A percentile compares a stretch with the other conserved stretches of the same genome.
Evolutionary conservation across 441 rosid genomes (phyloP).

Genomic region (Pelargonium citronellum): DNA sequence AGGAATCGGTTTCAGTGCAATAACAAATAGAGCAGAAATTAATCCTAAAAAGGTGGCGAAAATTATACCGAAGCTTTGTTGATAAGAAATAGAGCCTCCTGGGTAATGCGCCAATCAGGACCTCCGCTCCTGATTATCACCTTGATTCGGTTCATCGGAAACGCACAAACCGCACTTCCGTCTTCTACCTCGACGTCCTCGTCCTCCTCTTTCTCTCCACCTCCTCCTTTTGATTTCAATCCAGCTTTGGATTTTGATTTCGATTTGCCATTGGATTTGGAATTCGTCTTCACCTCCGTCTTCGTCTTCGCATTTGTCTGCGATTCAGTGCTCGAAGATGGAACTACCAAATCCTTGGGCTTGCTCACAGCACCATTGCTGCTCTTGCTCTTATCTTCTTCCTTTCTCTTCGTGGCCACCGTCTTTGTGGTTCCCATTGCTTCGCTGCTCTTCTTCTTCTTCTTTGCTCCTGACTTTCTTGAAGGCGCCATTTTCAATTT

Average conservation of each 20-base stretch:
- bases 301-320: background rate
- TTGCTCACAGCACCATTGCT: constrained; percentile 28
- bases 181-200: constrained; percentile 29
- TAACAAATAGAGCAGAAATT: background rate
- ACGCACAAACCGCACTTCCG: constrained; percentile 24
- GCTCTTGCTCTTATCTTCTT: constrained; percentile 18
- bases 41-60: no score
- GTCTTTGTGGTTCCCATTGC: background rate
- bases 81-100: constrained; percentile 69
- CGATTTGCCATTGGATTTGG: no score
- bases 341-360: constrained; percentile 20
- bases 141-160: constrained; percentile 69
- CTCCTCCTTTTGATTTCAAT: constrained; percentile 18
- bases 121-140: constrained; percentile 59
- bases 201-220: constrained; percentile 16
- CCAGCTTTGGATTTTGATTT: constrained; percentile 14
- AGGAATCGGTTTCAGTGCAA: no score
- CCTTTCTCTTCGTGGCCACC: background rate
- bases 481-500: background rate
- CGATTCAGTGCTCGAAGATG: constrained; percentile 36
- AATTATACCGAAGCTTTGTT: constrained; percentile 70
- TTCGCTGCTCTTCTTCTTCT: constrained; percentile 14
- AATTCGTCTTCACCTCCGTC: no score
- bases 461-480: constrained; percentile 17
- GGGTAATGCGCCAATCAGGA: constrained; percentile 31